phyloP scores from a whole-genome alignment of 2,329 filamentous ascomycete genomes.

The Sporothrix euskadiensis region DNA sequence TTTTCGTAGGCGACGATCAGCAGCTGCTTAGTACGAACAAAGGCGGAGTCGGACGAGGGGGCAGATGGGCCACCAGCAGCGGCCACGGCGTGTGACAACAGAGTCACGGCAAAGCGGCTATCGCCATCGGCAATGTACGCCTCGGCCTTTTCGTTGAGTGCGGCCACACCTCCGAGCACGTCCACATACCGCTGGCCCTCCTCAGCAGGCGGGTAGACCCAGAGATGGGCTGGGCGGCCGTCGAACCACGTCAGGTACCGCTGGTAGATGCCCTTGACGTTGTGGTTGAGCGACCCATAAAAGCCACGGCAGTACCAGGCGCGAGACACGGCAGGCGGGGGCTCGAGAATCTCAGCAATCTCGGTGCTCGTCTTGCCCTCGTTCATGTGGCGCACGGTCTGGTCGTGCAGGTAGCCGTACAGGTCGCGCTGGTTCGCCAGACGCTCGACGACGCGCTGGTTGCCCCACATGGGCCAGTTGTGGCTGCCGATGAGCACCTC shows the following conservation, averaged over 20 bases:
- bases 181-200: slow-evolving; percentile 23
- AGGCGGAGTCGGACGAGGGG: neutral
- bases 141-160: slow-evolving; percentile 15
- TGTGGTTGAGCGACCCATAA: slow-evolving; percentile 26
- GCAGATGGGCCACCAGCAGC: neutral
- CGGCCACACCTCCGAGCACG: slow-evolving; percentile 18
- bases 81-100: slow-evolving; percentile 21
- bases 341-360: slow-evolving; percentile 18
- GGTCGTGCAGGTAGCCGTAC: slow-evolving; percentile 26
- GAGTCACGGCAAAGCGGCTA: slow-evolving; percentile 25
- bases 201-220: slow-evolving; percentile 18
- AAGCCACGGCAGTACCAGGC: slow-evolving; percentile 26
- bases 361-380: slow-evolving; percentile 20
- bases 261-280: slow-evolving; percentile 27
- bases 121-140: slow-evolving; percentile 19
- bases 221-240: slow-evolving; percentile 22
- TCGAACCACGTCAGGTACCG: slow-evolving; percentile 27
- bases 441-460: slow-evolving; percentile 5
- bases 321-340: slow-evolving; percentile 23
- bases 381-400: slow-evolving; percentile 25
- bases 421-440: slow-evolving; percentile 23
- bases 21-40: slow-evolving; percentile 22
- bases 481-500: slow-evolving; percentile 24
- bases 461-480: slow-evolving; percentile 27
- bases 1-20: slow-evolving; percentile 23